Conservation (phyloP, 1,284 basidiomycete genomes). For the Heterobasidion occidentale region DNA sequence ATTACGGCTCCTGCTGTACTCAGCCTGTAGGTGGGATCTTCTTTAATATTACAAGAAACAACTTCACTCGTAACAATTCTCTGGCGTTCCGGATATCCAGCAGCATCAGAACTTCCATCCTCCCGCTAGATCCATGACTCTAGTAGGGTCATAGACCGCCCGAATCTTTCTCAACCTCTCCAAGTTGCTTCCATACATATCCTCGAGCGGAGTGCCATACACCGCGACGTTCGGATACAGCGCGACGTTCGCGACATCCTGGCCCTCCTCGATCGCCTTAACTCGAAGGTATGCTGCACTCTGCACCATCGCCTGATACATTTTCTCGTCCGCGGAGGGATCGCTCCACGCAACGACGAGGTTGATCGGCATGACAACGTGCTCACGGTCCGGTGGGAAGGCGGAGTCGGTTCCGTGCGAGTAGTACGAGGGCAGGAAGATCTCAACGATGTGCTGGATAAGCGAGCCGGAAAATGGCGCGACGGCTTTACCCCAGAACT, state of each 20-base stretch:
- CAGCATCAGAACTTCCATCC: slow-evolving; percentile 10
- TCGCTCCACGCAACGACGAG: slow-evolving; percentile 38
- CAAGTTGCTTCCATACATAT: slow-evolving; percentile 10
- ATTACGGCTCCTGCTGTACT: too few species aligned
- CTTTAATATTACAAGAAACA: too few species aligned
- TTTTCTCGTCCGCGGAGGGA: slow-evolving; percentile 24
- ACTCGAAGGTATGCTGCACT: slow-evolving; percentile 29
- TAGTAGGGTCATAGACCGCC: slow-evolving; percentile 8
- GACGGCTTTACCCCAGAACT: slow-evolving; percentile 18
- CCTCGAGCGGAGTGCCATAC: slow-evolving; percentile 2
- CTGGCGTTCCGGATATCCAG: too few species aligned
- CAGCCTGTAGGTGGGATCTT: too few species aligned
- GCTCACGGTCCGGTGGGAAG: slow-evolving; percentile 37
- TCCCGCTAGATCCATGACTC: slow-evolving; percentile 13
- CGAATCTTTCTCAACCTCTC: slow-evolving; percentile 5
- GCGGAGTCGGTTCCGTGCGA: slow-evolving; percentile 33
- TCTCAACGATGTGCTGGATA: slow-evolving; percentile 46
- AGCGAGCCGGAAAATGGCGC: slow-evolving; percentile 14
- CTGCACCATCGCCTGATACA: slow-evolving; percentile 29
- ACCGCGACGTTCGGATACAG: slow-evolving; percentile 24
- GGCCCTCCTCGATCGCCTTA: slow-evolving; percentile 34
- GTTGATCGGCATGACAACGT: slow-evolving; percentile 35
- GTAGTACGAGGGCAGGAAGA: slow-evolving; percentile 41
- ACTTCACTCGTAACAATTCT: too few species aligned
- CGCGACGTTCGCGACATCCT: slow-evolving; percentile 26